phyloP scores from a whole-genome alignment of 1,284 basidiomycete species.

The Cryptococcus jaspeensis region DNA sequence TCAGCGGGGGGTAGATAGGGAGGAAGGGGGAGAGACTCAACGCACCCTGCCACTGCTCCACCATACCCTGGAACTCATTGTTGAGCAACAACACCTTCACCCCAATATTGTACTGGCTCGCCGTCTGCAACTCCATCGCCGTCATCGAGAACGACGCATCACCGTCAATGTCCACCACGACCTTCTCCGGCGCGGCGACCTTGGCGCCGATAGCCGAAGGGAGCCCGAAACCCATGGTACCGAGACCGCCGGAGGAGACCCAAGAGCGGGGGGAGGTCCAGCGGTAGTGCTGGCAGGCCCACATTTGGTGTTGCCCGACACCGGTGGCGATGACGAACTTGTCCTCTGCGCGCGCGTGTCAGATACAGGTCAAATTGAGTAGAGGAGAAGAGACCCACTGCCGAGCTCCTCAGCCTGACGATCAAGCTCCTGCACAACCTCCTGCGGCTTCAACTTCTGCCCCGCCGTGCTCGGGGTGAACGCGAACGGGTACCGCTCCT shows the following conservation, averaged over 20 bases:
- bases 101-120: conserved; percentile 85
- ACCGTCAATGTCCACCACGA: conserved; percentile 93
- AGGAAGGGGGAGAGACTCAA: not conserved
- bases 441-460: conserved; percentile 88
- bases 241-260: conserved; percentile 95
- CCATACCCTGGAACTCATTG: conserved; percentile 98
- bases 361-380: not conserved
- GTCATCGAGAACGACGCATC: conserved; percentile 99
- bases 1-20: not conserved
- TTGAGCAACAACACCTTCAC: conserved; percentile 89
- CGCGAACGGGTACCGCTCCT: conserved; percentile 85
- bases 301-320: conserved; percentile 99
- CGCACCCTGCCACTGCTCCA: conserved; percentile 93
- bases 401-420: conserved; percentile 63
- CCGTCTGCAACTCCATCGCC: conserved; percentile 96
- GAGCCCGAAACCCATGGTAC: conserved; percentile 97
- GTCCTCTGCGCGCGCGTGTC: conserved; percentile 60
- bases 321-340: conserved; percentile 88
- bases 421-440: conserved; percentile 91
- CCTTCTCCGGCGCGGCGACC: conserved; percentile 90
- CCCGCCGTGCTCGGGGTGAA: conserved; percentile 68
- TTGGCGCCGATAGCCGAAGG: conserved; percentile 95
- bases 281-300: conserved; percentile 92
- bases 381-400: conserved; percentile 30
- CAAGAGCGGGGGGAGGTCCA: conserved; percentile 85